Evolutionary conservation across 1,139 yeast genomes (phyloP).

Genomic region (Diutina pseudorugosa): DNA sequence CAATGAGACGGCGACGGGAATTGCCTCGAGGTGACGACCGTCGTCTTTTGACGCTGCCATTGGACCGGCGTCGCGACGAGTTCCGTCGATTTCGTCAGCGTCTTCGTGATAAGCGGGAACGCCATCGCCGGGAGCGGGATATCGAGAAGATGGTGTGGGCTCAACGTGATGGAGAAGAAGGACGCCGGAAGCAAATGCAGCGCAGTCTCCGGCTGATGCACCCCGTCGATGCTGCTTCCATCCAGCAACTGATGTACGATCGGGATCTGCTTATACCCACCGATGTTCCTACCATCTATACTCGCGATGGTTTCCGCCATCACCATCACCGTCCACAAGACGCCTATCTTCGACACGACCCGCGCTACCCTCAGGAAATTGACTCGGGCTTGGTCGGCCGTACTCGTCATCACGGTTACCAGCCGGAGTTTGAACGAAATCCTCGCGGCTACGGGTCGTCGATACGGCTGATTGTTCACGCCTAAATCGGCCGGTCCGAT

Average conservation of each 20-base stretch:
- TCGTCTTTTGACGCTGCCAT: neutral
- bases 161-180: neutral
- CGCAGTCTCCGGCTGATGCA: neutral
- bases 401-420: neutral
- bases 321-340: neutral
- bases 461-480: neutral
- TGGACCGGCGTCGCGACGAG: constrained; percentile 1
- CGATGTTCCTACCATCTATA: neutral
- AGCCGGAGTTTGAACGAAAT: neutral
- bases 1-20: neutral
- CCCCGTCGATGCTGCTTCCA: neutral
- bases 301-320: neutral
- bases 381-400: neutral
- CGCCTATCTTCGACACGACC: neutral
- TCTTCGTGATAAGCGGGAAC: neutral
- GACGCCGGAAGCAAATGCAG: neutral
- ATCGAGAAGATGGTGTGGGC: neutral
- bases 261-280: neutral
- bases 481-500: neutral
- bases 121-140: neutral
- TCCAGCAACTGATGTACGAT: neutral
- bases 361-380: neutral
- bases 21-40: neutral
- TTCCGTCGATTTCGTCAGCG: neutral
- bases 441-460: neutral